A percentile compares a stretch with the other conserved stretches of the same genome.
Evolutionary conservation across 176 grass and related monocot species (phyloP).

Genomic region (Avena insularis): DNA sequence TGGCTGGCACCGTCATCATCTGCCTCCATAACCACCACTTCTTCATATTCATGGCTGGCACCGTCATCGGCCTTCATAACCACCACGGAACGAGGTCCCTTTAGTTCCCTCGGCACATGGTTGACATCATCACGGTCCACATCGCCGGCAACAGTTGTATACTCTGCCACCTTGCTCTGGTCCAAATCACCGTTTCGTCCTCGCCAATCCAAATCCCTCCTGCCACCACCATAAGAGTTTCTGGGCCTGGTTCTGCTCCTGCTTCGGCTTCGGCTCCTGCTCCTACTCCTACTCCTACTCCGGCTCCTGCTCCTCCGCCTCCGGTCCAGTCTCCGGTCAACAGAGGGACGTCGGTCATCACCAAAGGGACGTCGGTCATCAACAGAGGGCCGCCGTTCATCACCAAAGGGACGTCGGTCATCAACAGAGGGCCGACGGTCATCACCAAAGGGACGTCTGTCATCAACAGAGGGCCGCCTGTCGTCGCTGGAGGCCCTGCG

Average conservation of each 20-base stretch:
- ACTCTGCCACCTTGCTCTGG: conserved; percentile 28
- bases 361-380: neutral
- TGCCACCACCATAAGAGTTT: neutral
- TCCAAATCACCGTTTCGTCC: conserved; percentile 30
- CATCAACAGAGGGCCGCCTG: neutral
- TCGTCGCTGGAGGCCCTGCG: conserved; percentile 12
- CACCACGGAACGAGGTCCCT: conserved; percentile 27
- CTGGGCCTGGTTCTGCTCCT: conserved; percentile 46
- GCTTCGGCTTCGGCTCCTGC: conserved; percentile 9
- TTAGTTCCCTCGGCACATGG: conserved; percentile 7
- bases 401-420: neutral
- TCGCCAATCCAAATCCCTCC: conserved; percentile 41
- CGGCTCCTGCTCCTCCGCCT: conserved; percentile 47
- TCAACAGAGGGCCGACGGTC: neutral
- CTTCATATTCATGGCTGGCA: neutral
- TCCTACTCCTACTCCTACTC: conserved; percentile 33
- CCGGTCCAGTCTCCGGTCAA: conserved; percentile 44
- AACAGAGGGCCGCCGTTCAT: neutral
- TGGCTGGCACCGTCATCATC: neutral
- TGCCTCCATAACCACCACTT: neutral
- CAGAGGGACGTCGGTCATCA: neutral
- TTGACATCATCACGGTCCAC: neutral
- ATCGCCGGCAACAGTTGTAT: neutral
- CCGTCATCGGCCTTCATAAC: conserved; percentile 26
- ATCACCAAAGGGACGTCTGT: neutral